Conservation (phyloP, 768 basidiomycete species). For the Pleurotus citrinopileatus region DNA sequence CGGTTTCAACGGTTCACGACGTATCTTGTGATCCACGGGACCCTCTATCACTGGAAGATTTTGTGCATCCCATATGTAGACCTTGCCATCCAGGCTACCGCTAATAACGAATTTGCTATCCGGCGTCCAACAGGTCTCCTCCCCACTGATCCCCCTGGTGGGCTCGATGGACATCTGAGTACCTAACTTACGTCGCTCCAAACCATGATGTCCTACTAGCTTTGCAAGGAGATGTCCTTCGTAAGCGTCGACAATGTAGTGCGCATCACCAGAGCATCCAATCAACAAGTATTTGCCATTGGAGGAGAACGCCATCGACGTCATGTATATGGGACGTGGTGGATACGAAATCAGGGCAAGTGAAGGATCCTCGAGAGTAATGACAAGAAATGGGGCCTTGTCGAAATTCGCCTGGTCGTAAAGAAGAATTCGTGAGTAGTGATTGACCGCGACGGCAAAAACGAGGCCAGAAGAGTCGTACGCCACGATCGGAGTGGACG, state of each 20-base stretch:
- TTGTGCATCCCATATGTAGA: slow-evolving; percentile 87
- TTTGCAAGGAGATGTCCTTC: slow-evolving; percentile 82
- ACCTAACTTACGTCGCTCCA: slow-evolving; percentile 66
- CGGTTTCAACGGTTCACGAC: slow-evolving; percentile 43
- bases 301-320: slow-evolving; percentile 85
- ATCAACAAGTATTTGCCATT: slow-evolving; percentile 89
- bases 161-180: slow-evolving; percentile 60
- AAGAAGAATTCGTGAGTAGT: slow-evolving; percentile 76
- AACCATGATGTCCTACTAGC: slow-evolving; percentile 78
- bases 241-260: slow-evolving; percentile 92
- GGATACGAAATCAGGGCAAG: slow-evolving; percentile 76
- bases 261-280: slow-evolving; percentile 89
- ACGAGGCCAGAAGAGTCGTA: slow-evolving; percentile 83
- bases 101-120: slow-evolving; percentile 89
- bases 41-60: slow-evolving; percentile 52
- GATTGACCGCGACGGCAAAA: slow-evolving; percentile 84
- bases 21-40: slow-evolving; percentile 50
- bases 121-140: slow-evolving; percentile 93
- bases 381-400: slow-evolving; percentile 87
- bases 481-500: slow-evolving; percentile 73
- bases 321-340: slow-evolving; percentile 86
- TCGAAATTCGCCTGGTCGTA: slow-evolving; percentile 88
- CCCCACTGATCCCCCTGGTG: slow-evolving; percentile 79
- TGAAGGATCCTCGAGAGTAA: slow-evolving; percentile 80
- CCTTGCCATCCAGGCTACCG: slow-evolving; percentile 81